Evolutionary conservation across 1,139 yeast genomes (phyloP).

Genomic region (Arxiozyma telluris): DNA sequence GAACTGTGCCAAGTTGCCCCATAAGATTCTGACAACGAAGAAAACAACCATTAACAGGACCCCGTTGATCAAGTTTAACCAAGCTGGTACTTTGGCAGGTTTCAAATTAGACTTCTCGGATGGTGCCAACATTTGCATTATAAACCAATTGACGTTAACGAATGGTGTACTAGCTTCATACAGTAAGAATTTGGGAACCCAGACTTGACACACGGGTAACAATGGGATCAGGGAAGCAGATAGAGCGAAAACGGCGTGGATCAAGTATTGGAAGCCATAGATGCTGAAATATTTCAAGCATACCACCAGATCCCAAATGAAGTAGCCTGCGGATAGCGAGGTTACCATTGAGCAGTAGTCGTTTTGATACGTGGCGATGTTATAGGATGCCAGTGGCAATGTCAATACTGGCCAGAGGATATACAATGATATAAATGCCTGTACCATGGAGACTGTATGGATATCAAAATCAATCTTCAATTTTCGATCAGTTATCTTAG

Average conservation of each 20-base stretch:
- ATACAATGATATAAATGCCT: constrained; percentile 52
- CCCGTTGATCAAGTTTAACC: constrained; percentile 60
- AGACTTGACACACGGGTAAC: constrained; percentile 69
- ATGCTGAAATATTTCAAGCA: constrained; percentile 51
- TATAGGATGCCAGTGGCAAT: constrained; percentile 15
- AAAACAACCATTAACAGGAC: constrained; percentile 58
- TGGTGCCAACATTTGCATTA: constrained; percentile 52
- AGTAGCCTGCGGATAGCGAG: constrained; percentile 73
- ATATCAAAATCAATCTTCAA: constrained; percentile 65
- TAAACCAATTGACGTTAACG: constrained; percentile 88
- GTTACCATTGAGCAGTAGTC: constrained; percentile 70
- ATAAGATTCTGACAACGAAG: constrained; percentile 67
- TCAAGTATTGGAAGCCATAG: constrained; percentile 74
- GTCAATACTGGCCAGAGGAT: constrained; percentile 21
- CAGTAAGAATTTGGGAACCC: constrained; percentile 73
- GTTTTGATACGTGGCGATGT: constrained; percentile 39
- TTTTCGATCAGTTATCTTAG: constrained; percentile 35
- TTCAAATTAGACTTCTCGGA: constrained; percentile 21
- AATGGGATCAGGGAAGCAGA: constrained; percentile 52
- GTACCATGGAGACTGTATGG: constrained; percentile 83
- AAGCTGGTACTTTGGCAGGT: constrained; percentile 37
- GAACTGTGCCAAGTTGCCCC: constrained; percentile 75
- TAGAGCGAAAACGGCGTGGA: constrained; percentile 56
- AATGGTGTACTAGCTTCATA: constrained; percentile 94
- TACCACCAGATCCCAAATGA: constrained; percentile 76